A percentile compares a stretch with the other conserved stretches of the same genome.
Evolutionary conservation across 805 yeast species (phyloP).

Genomic region (Nakazawaea wickerhamii): DNA sequence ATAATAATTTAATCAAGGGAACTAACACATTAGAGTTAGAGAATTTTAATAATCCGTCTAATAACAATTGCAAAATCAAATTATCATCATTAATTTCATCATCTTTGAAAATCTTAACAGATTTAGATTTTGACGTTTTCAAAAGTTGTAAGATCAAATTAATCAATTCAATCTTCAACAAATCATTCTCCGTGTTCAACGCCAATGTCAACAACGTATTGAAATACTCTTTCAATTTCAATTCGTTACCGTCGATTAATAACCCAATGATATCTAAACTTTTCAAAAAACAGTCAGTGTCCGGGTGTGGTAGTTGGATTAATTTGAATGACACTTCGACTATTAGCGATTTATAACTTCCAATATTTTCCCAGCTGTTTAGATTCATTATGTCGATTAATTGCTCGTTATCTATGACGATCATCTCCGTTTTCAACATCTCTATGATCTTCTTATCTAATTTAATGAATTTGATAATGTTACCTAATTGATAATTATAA

Average conservation of each 20-base stretch:
- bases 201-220: slow-evolving; percentile 34
- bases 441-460: slow-evolving; percentile 42
- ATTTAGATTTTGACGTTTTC: slow-evolving; percentile 20
- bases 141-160: slow-evolving; percentile 4
- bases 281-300: slow-evolving; percentile 14
- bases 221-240: slow-evolving; percentile 41
- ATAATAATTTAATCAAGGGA: slow-evolving; percentile 45
- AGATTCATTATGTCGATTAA: slow-evolving; percentile 36
- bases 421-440: slow-evolving; percentile 51
- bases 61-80: slow-evolving; percentile 37
- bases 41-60: slow-evolving; percentile 42
- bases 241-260: slow-evolving; percentile 54
- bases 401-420: slow-evolving; percentile 43
- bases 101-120: slow-evolving; percentile 26
- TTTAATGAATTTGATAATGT: slow-evolving; percentile 46
- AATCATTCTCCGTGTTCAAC: not conserved
- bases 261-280: slow-evolving; percentile 32
- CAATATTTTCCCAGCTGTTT: slow-evolving; percentile 42
- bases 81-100: slow-evolving; percentile 25
- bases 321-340: slow-evolving; percentile 42
- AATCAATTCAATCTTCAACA: slow-evolving; percentile 16
- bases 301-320: slow-evolving; percentile 19
- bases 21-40: slow-evolving; percentile 37
- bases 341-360: slow-evolving; percentile 58
- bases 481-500: slow-evolving; percentile 56